Conservation (phyloP, 495 filamentous ascomycete genomes). For the Penicillium crystallinum region DNA sequence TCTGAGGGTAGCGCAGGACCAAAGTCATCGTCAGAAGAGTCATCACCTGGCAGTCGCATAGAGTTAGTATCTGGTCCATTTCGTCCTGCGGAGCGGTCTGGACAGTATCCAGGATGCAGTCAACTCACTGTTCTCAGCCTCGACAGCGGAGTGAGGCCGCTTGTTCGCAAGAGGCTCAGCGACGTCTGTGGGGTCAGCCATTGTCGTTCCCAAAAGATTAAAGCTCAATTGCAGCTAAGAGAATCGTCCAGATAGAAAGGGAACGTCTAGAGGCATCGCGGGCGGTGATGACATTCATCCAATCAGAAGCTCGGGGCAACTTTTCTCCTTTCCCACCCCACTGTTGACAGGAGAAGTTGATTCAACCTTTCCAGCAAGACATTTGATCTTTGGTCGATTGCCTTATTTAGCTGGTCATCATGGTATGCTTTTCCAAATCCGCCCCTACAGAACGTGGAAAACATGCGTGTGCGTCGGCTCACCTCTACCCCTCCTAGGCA, state of each 20-base stretch:
- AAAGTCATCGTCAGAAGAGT: constrained; percentile 90
- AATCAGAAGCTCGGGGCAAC: constrained; percentile 37
- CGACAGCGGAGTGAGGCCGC: constrained; percentile 37
- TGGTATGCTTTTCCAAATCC: constrained; percentile 21
- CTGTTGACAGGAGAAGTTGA: constrained; percentile 26
- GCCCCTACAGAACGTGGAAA: neutral
- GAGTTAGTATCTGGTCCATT: constrained; percentile 9
- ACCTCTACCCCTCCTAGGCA: constrained; percentile 23
- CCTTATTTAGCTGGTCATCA: constrained; percentile 26
- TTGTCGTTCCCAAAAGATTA: constrained; percentile 7
- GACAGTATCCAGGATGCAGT: neutral
- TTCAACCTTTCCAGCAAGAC: constrained; percentile 15
- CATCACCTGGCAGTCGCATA: constrained; percentile 29
- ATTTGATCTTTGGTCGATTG: constrained; percentile 24
- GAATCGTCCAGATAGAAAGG: constrained; percentile 3
- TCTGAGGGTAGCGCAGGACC: constrained; percentile 77
- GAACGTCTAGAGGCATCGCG: constrained; percentile 12
- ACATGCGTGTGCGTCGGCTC: constrained; percentile 1
- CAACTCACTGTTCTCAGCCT: constrained; percentile 30
- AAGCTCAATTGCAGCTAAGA: neutral
- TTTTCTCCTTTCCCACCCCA: constrained; percentile 35
- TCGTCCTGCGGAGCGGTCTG: constrained; percentile 1
- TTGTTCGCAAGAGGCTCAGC: constrained; percentile 21
- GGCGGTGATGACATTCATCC: constrained; percentile 27
- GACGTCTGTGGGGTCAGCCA: constrained; percentile 29